Base-by-base conservation (phyloP, 2,329 filamentous ascomycete genomes). In the Monosporascus sp. region DNA sequence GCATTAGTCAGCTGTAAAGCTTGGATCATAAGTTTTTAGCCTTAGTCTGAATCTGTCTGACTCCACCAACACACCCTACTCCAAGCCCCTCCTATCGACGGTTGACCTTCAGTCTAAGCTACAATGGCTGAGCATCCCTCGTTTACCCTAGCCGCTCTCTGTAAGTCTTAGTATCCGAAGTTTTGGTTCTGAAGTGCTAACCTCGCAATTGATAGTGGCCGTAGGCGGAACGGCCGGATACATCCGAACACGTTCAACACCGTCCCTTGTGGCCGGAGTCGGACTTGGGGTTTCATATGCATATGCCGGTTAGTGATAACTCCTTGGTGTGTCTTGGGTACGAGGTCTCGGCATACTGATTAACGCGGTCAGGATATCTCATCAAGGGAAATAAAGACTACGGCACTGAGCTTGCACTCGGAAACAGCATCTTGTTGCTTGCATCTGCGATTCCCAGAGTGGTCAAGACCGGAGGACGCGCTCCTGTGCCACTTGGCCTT, bases 351-450 rank as follows among this genome's bases (percentile, higher is more conserved):
- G 11, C 11, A n/a, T 25, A 18, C 20, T 37, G 6, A 48, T 22
- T 56, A 36, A 52, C 7, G 11, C 8, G 11, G 9, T 3, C 6
- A 74, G 71, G 70, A 47, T 74, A 74, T 45, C 68, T 74, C 22
- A 64, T 74, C 52, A 72, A 70, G 60, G 59, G 67, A 51, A 74
- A 74, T 62, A 70, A 70, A 60, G 70, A 74, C 62, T 72, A 73
- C 49, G 71, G 71, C 37, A 61, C 71, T 9, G 72, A 74, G 63
- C 63, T 74, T 36, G 71, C 71, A 2, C 64, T 74, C 5, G 71
- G 67, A 38, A 74, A 69, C 60, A 73, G 71, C 53, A 54, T 73
- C 37, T 56, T 70, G 3, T 56, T 74, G 17, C 63, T 68, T 9
- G 71, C 66, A 9, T 71, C 70, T 0, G 70, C 69, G n/a, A 57